phyloP scores from a whole-genome alignment of 2,329 filamentous ascomycete genomes.

The Cladosporium oxysporum region DNA sequence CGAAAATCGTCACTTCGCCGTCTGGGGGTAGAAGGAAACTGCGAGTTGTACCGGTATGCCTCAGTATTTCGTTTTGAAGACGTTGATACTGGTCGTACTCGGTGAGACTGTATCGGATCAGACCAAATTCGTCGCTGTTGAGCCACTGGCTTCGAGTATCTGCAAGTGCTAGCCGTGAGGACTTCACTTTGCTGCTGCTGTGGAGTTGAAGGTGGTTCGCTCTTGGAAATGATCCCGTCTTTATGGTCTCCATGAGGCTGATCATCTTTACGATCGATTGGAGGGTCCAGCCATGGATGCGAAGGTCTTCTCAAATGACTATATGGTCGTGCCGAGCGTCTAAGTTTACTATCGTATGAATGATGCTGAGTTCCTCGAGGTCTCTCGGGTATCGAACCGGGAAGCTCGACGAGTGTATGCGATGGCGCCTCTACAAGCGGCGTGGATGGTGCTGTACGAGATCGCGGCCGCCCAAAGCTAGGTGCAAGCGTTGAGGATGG shows the following conservation, averaged over 20 bases:
- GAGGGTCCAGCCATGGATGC: constrained; percentile 8
- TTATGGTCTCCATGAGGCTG: not conserved
- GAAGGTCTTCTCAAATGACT: constrained; percentile 1
- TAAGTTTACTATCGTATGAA: not conserved
- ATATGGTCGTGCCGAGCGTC: not conserved
- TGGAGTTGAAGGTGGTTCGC: not conserved
- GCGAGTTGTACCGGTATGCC: not conserved
- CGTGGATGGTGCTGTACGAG: constrained; percentile 43
- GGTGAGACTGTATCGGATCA: not conserved
- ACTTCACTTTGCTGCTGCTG: not conserved
- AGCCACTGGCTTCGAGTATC: not conserved
- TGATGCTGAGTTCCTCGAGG: not conserved
- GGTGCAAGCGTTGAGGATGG: constrained; percentile 35
- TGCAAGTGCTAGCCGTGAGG: not conserved
- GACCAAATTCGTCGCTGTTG: not conserved
- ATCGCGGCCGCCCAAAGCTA: constrained; percentile 42
- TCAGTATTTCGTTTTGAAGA: not conserved
- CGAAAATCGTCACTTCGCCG: not conserved
- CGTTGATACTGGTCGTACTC: not conserved
- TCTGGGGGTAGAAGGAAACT: not conserved
- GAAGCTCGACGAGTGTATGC: constrained; percentile 32
- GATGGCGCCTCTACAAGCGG: constrained; percentile 34
- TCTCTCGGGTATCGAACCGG: constrained; percentile 27
- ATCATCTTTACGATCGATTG: not conserved
- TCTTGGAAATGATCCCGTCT: not conserved